These are phyloP conservation scores for Hortaea werneckii DNA, from an alignment of 2,329 filamentous ascomycete species.

Conservation along the genomic window DNA sequence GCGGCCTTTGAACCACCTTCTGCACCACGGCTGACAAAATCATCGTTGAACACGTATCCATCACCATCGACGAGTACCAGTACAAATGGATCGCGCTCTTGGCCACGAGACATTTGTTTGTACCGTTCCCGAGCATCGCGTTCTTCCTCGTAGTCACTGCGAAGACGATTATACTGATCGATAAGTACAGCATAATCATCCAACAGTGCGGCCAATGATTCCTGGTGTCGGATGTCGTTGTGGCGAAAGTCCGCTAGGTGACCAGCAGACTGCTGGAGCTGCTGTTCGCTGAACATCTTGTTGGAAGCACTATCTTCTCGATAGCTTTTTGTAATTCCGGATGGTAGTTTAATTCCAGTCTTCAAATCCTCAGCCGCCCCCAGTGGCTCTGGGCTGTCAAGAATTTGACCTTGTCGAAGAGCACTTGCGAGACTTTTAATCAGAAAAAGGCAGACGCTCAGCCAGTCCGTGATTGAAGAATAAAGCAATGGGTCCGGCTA, in stretches of 20 bases:
- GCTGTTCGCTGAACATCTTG: slow-evolving; percentile 11
- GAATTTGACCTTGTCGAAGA: no score
- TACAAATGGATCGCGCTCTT: slow-evolving; percentile 48
- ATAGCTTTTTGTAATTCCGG: no score
- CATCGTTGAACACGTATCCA: slow-evolving; percentile 39
- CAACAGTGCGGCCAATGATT: slow-evolving; percentile 24
- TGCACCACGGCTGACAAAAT: slow-evolving; percentile 17
- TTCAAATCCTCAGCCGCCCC: no score
- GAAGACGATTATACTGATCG: slow-evolving; percentile 45
- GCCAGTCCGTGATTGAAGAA: no score
- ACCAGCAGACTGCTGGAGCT: slow-evolving; percentile 8
- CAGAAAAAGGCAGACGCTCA: no score
- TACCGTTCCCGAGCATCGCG: slow-evolving; percentile 44
- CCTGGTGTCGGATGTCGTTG: slow-evolving; percentile 11
- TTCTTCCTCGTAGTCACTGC: slow-evolving; percentile 49
- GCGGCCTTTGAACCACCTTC: slow-evolving; percentile 48
- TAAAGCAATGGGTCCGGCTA: no score
- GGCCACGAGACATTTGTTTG: slow-evolving; percentile 39
- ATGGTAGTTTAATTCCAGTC: no score
- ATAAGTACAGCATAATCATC: slow-evolving; percentile 37
- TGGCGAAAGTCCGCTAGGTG: slow-evolving; percentile 16
- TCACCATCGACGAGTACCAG: slow-evolving; percentile 54
- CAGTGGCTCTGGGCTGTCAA: no score
- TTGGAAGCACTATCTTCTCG: not conserved
- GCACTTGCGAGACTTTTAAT: no score